Percentiles rank a stretch among this genome's conserved stretches.
These are phyloP conservation scores for Salix koriyanagi DNA, from an alignment of 345 rosid genomes.

Conservation along the genomic window DNA sequence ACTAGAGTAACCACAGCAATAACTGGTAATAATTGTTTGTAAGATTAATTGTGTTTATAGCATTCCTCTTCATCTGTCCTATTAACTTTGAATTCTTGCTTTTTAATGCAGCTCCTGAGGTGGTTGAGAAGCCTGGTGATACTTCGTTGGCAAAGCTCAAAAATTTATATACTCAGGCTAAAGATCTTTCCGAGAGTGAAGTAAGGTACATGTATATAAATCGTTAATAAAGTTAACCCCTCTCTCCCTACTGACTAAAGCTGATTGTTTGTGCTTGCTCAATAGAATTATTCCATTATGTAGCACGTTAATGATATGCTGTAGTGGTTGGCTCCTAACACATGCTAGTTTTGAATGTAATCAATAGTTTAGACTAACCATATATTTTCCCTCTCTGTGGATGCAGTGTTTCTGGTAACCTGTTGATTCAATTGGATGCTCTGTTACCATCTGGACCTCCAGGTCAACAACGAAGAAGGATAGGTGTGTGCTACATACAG, in stretches of 20 bases:
- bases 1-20: no score
- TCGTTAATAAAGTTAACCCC: background rate
- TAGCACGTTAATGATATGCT: background rate
- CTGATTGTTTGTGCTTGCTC: background rate
- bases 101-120: constrained; percentile 71
- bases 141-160: constrained; percentile 58
- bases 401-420: constrained; percentile 49
- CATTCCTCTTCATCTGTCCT: no score
- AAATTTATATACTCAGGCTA: constrained; percentile 57
- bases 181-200: constrained; percentile 87
- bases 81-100: constrained; percentile 7
- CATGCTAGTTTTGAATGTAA: background rate
- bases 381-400: background rate
- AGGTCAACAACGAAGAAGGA: constrained; percentile 70
- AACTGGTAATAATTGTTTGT: no score
- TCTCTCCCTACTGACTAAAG: background rate
- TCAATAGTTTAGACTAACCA: background rate
- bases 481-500: constrained; percentile 45
- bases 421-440: constrained; percentile 65
- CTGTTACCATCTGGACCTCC: constrained; percentile 67
- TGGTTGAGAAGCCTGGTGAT: constrained; percentile 92
- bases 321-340: no score
- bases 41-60: no score
- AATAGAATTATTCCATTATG: background rate
- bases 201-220: constrained; percentile 42